A percentile compares a stretch with the other conserved stretches of the same genome.
Conservation (phyloP, 1,139 yeast genomes). For the Taphrina flavorubra region DNA sequence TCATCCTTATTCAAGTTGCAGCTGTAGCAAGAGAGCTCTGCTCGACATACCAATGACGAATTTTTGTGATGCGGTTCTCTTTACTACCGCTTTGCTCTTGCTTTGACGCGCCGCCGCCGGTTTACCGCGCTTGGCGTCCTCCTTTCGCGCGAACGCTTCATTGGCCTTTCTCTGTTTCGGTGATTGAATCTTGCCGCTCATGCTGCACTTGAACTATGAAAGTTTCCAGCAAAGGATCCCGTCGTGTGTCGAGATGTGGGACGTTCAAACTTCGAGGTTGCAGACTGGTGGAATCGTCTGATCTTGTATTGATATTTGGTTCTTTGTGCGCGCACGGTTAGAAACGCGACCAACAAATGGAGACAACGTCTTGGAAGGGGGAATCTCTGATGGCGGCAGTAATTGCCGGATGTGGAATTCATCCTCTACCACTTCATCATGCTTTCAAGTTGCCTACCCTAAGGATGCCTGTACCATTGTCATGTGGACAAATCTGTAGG, state of each 20-base stretch:
- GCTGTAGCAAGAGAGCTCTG: too few species aligned
- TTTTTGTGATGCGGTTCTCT: slow-evolving; percentile 32
- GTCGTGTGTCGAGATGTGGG: neutral
- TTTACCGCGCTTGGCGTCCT: slow-evolving; percentile 38
- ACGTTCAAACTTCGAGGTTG: too few species aligned
- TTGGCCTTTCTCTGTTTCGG: slow-evolving; percentile 36
- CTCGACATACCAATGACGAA: slow-evolving; percentile 21
- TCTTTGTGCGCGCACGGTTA: neutral
- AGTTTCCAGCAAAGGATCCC: too few species aligned
- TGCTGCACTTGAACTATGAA: neutral
- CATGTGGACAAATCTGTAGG: neutral
- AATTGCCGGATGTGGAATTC: neutral
- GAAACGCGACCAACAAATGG: too few species aligned
- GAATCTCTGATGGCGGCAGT: neutral
- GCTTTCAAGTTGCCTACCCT: too few species aligned
- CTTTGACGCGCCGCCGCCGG: slow-evolving; percentile 14
- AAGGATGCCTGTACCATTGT: too few species aligned
- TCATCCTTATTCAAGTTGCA: too few species aligned
- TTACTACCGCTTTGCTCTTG: slow-evolving; percentile 20
- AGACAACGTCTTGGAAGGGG: too few species aligned
- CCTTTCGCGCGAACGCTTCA: slow-evolving; percentile 36
- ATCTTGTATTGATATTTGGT: neutral
- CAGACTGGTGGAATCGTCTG: neutral
- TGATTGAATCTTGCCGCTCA: slow-evolving; percentile 35
- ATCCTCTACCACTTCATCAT: too few species aligned